Conservation (phyloP, 768 basidiomycete species). For the Neoboletus subvelutipes region DNA sequence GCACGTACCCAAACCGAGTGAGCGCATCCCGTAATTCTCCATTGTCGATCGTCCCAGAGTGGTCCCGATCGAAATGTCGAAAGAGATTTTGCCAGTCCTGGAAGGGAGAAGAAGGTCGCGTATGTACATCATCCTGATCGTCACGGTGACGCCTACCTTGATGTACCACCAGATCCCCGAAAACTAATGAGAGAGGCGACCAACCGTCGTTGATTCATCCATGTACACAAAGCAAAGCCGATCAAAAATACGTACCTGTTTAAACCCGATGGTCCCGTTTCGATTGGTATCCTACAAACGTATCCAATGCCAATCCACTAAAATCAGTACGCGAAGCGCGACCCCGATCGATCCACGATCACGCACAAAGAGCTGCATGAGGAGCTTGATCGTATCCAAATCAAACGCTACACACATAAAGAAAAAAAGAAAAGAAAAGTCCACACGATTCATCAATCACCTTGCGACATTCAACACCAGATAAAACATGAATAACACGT, state of each 20-base stretch:
- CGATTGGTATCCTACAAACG: constrained; percentile 60
- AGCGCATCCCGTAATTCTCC: constrained; percentile 69
- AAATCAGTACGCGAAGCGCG: background rate
- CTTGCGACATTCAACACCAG: background rate
- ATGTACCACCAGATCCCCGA: constrained; percentile 80
- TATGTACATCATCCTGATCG: background rate
- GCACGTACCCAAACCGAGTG: constrained; percentile 62
- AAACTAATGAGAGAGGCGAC: constrained; percentile 42
- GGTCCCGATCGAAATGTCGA: constrained; percentile 81
- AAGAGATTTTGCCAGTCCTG: constrained; percentile 86
- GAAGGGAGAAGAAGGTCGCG: too few species aligned
- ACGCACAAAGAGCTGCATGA: constrained; percentile 78
- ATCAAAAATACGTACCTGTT: constrained; percentile 48
- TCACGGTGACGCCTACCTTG: constrained; percentile 39
- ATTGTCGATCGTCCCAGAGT: constrained; percentile 75
- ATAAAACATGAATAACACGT: constrained; percentile 30
- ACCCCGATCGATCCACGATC: background rate
- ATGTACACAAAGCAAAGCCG: background rate
- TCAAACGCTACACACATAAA: constrained; percentile 59
- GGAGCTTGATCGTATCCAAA: constrained; percentile 80
- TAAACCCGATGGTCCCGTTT: constrained; percentile 77
- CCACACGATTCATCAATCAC: too few species aligned
- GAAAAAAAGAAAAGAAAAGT: background rate
- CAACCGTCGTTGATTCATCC: background rate
- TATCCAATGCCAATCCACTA: background rate